A percentile compares a stretch with the other conserved stretches of the same genome.
phyloP scores from a whole-genome alignment of 2,329 filamentous ascomycete genomes.

The Neofusicoccum ribis region DNA sequence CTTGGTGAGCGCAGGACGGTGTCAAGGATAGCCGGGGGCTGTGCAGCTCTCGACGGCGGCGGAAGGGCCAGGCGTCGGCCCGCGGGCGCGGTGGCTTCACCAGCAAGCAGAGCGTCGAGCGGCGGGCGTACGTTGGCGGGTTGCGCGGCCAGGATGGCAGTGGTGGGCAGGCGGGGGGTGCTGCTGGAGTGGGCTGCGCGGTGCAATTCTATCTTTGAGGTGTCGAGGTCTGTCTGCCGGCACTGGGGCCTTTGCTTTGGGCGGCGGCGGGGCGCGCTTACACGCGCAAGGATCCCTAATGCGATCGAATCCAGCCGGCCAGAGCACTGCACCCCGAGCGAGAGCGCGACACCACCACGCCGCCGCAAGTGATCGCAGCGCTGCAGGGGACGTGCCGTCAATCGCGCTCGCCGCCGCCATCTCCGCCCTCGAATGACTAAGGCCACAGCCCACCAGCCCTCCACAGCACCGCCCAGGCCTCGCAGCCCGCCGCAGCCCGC shows the following conservation, averaged over 20 bases:
- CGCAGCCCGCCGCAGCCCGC: not conserved
- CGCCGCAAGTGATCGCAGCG: not conserved
- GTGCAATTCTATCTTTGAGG: slow-evolving; percentile 20
- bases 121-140: slow-evolving; percentile 12
- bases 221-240: slow-evolving; percentile 17
- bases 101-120: not conserved
- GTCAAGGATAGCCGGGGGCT: slow-evolving; percentile 21
- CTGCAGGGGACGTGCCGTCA: slow-evolving; percentile 5
- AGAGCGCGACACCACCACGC: not conserved
- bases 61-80: slow-evolving; percentile 20
- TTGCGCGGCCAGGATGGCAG: slow-evolving; percentile 15
- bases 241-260: slow-evolving; percentile 12
- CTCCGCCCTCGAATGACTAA: slow-evolving; percentile 3
- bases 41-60: slow-evolving; percentile 19
- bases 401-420: not conserved
- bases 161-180: not conserved
- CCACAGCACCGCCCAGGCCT: not conserved
- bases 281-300: slow-evolving; percentile 14
- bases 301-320: slow-evolving; percentile 4
- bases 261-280: slow-evolving; percentile 19
- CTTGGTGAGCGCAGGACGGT: slow-evolving; percentile 17
- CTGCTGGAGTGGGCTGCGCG: slow-evolving; percentile 2
- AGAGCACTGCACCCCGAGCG: not conserved
- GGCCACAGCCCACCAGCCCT: not conserved
- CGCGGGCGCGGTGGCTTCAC: slow-evolving; percentile 10